phyloP scores from a whole-genome alignment of 192 early-diverging fungal species.

The Coemansia sp. region DNA sequence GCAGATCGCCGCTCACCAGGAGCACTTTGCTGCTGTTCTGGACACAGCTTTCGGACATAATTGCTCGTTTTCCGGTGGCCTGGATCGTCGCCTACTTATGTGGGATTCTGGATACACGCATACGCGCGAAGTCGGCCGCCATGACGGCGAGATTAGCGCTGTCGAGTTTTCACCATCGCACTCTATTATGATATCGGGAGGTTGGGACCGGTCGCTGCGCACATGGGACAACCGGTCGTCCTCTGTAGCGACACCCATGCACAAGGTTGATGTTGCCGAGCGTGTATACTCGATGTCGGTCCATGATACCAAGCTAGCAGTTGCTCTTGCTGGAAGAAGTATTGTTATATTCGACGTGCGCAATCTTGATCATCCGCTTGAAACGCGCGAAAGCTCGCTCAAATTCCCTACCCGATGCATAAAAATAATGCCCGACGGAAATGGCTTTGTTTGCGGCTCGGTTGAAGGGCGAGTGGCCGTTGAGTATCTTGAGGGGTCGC shows the following conservation, averaged over 20 bases:
- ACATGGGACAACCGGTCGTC: constrained; percentile 54
- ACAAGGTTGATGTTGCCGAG: constrained; percentile 36
- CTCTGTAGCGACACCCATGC: constrained; percentile 19
- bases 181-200: constrained; percentile 73
- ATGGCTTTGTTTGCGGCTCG: constrained; percentile 86
- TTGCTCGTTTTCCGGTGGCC: constrained; percentile 69
- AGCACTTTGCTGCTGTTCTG: constrained; percentile 72
- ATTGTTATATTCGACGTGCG: constrained; percentile 85
- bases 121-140: constrained; percentile 65
- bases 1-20: constrained; percentile 55
- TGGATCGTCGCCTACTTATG: constrained; percentile 65
- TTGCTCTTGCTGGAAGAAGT: constrained; percentile 77
- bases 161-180: constrained; percentile 59
- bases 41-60: constrained; percentile 68
- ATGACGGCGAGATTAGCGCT: constrained; percentile 74
- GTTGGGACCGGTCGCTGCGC: constrained; percentile 88
- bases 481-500: constrained; percentile 81
- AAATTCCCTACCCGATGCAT: constrained; percentile 90
- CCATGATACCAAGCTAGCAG: constrained; percentile 66
- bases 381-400: constrained; percentile 72
- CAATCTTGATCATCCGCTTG: constrained; percentile 70
- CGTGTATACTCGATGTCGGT: constrained; percentile 88
- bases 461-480: constrained; percentile 95
- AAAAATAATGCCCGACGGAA: constrained; percentile 79
- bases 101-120: constrained; percentile 65